phyloP scores from a whole-genome alignment of 2,329 filamentous ascomycete species.

The Aspergillus novoparasiticus region DNA sequence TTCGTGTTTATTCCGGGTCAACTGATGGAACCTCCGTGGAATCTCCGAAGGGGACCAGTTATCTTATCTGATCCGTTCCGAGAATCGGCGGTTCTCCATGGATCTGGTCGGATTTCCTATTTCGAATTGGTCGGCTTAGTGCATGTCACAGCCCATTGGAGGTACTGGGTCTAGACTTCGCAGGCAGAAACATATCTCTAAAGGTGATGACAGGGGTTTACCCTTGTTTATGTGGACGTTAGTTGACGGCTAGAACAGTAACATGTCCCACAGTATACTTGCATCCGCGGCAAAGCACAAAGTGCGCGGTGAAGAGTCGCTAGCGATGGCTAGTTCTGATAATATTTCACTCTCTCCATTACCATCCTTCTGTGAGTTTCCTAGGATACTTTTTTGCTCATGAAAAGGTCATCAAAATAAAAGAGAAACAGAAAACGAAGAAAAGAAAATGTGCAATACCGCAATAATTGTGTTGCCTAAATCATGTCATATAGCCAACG shows the following conservation, averaged over 20 bases:
- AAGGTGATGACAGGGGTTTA: not conserved
- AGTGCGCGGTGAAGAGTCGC: not conserved
- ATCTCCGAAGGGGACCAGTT: not conserved
- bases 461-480: not conserved
- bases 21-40: not conserved
- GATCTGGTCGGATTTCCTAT: not conserved
- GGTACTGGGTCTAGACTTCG: too few species aligned
- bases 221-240: not conserved
- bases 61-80: constrained; percentile 13
- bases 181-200: not conserved
- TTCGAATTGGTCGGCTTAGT: not conserved
- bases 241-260: not conserved
- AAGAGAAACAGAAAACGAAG: not conserved
- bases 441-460: not conserved
- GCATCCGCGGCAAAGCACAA: not conserved
- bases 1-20: not conserved
- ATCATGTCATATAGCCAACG: not conserved
- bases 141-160: not conserved
- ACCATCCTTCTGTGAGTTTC: not conserved
- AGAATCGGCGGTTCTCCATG: not conserved
- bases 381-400: not conserved
- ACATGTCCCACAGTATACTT: not conserved
- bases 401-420: not conserved
- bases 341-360: not conserved
- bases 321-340: not conserved